Percentiles rank a stretch among this genome's conserved stretches.
Conservation (phyloP, 2,329 filamentous ascomycete genomes). For the Colletotrichum cordylinicola region DNA sequence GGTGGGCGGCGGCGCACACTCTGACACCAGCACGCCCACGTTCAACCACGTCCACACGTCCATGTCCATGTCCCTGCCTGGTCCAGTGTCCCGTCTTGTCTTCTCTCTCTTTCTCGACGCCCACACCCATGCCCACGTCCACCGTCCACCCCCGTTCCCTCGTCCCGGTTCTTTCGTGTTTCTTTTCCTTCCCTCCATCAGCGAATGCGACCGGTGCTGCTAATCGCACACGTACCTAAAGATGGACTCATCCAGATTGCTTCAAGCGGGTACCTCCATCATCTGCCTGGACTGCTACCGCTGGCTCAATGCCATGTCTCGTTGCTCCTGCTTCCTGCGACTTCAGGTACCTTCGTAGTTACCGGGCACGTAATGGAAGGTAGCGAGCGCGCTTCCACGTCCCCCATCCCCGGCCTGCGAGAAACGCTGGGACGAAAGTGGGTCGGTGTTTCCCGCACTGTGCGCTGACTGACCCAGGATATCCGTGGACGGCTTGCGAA, state of each 20-base stretch:
- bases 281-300: background rate
- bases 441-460: background rate
- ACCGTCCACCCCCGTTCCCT: background rate
- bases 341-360: background rate
- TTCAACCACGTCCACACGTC: slow-evolving; percentile 1
- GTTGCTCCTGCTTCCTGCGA: background rate
- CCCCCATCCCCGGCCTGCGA: background rate
- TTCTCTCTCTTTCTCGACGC: background rate
- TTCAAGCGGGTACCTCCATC: background rate
- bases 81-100: background rate
- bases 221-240: background rate
- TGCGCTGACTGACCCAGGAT: background rate
- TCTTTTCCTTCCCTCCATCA: background rate
- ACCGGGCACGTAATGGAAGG: background rate
- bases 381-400: background rate
- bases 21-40: slow-evolving; percentile 17
- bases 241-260: background rate
- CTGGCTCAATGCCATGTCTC: background rate
- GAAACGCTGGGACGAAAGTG: slow-evolving; percentile 3
- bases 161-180: background rate
- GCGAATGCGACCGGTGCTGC: background rate
- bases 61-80: background rate
- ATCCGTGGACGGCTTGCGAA: slow-evolving; percentile 6
- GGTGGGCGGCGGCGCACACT: slow-evolving; percentile 19
- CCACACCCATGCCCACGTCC: background rate